Conservation (phyloP, 495 filamentous ascomycete genomes). For the Evernia prunastri region DNA sequence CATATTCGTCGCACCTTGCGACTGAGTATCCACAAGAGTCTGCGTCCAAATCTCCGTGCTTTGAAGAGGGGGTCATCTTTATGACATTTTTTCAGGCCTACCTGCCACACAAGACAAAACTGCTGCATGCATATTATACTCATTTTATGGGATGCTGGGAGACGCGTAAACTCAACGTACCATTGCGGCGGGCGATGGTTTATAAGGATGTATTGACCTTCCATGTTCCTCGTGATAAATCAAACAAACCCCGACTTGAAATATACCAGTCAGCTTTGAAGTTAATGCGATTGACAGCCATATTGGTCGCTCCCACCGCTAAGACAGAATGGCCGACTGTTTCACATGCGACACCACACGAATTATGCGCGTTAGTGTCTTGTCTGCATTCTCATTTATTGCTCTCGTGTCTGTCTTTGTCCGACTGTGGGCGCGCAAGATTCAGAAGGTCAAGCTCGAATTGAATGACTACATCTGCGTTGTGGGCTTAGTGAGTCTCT, state of each 20-base stretch:
- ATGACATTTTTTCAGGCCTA: neutral
- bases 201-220: neutral
- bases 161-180: neutral
- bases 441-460: constrained; percentile 10
- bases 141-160: neutral
- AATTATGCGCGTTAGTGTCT: constrained; percentile 13
- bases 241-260: neutral
- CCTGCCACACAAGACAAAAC: neutral
- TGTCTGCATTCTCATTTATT: constrained; percentile 15
- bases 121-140: neutral
- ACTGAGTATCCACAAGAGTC: neutral
- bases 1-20: neutral
- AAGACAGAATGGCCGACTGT: constrained; percentile 5
- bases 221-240: neutral
- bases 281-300: neutral
- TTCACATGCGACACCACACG: constrained; percentile 8
- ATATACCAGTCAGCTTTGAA: neutral
- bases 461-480: constrained; percentile 21
- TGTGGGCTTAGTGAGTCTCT: constrained; percentile 10
- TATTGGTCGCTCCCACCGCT: neutral
- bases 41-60: neutral
- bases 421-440: constrained; percentile 19
- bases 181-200: neutral
- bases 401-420: constrained; percentile 8
- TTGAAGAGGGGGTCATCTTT: no score